Evolutionary conservation across 345 rosid genomes (phyloP), one percentile per base, ranked within the genome.

Genomic region (Gossypium raimondii): DNA sequence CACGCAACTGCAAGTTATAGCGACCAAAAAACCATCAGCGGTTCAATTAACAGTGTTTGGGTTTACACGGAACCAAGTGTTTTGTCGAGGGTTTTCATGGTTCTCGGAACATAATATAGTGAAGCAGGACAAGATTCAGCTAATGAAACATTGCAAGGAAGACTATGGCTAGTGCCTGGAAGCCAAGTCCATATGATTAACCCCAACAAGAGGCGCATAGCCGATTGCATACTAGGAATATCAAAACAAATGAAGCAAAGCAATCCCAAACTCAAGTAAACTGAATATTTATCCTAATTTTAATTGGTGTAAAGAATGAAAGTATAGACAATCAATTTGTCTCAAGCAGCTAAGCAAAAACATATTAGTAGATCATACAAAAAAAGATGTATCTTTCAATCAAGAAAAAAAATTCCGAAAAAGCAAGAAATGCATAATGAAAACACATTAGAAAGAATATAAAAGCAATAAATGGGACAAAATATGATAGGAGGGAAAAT

Each of bases 11-110:
- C 84, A 78, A 34, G 73, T 80, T 56, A 76, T 71, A 3, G 48
- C 44, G 44, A 83, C 41, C 73, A 83, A 44, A 70, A 69, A 81
- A 76, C 84, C 86, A 27, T 73, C 74, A 55, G n/a, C 11, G 11
- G 75, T 81, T 71, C 73, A 74, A 17, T 76, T 73, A 29, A 76
- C 73, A 5, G 20, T 22, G 61, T 41, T 17, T 66, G 67, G 16
- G 11, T 60, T 76, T 29, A 78, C 83, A 72, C 57, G 38, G 75
- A 78, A 81, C 1, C 81, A 72, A 70, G 82, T 51, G 78, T 62
- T 74, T 81, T 80, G 45, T 73, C 44, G 9, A 78, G 76, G 52
- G 56, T 65, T 64, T 9, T 78, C 8, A 13, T 18, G 57, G 78
- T 56, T n/a, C 70, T 66, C 18, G 75, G 50, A 34, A 62, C 72